Evolutionary conservation across 768 basidiomycete species (phyloP).

Genomic region (Rubroboletus pulcherrimus): DNA sequence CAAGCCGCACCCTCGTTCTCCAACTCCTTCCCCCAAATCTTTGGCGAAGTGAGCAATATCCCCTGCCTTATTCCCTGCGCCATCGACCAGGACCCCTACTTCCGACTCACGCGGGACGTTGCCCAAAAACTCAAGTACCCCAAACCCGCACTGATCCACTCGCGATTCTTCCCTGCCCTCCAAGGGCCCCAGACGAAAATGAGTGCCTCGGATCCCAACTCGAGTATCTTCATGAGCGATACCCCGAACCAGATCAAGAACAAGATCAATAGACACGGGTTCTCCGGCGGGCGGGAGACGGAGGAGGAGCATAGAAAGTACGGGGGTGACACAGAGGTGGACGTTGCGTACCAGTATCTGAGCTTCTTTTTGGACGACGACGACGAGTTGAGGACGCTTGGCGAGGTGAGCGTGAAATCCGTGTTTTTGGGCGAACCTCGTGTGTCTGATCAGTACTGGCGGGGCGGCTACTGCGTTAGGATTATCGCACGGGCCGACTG

Average conservation of each 20-base stretch:
- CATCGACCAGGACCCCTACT: constrained; percentile 97
- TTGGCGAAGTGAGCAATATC: constrained; percentile 74
- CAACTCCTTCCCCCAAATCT: constrained; percentile 98
- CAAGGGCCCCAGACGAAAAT: constrained; percentile 99
- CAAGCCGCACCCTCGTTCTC: constrained; percentile 97
- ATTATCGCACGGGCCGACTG: constrained; percentile 84
- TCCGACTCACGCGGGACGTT: constrained; percentile 95
- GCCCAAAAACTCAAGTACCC: constrained; percentile 93
- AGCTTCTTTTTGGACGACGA: constrained; percentile 96
- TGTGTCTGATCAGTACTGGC: not conserved
- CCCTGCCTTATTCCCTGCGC: constrained; percentile 97
- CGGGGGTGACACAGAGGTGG: constrained; percentile 92
- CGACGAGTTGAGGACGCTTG: constrained; percentile 73
- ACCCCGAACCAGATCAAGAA: constrained; percentile 92
- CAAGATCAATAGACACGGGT: constrained; percentile 94
- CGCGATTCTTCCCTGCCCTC: constrained; percentile 97
- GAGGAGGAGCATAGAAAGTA: constrained; percentile 87
- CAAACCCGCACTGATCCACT: constrained; percentile 88
- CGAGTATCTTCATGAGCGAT: constrained; percentile 95
- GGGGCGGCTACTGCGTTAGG: constrained; percentile 44
- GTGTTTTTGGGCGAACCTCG: too few relatives aligned
- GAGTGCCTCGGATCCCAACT: constrained; percentile 93
- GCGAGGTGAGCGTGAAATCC: constrained; percentile 46
- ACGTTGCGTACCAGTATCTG: constrained; percentile 93
- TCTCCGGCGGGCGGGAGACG: constrained; percentile 94